Evolutionary conservation across 176 grass and related monocot species (phyloP), one percentile per base, ranked within the genome.

Genomic region (Oryza australiensis): DNA sequence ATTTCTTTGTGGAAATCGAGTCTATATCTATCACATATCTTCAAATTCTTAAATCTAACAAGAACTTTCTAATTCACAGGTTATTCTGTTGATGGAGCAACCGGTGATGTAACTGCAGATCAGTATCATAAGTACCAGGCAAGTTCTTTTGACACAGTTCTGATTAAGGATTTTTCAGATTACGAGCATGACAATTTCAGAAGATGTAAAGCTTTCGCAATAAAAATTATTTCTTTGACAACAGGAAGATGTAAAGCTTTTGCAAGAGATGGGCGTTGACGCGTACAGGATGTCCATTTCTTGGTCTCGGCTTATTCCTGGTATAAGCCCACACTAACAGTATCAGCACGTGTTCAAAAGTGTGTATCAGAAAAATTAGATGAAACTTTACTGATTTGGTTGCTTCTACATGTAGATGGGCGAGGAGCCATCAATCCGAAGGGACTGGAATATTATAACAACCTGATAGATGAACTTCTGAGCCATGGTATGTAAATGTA

Each of bases 41-140:
- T 45, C 13, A 11, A 15, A 0, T 72, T 72, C 24, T 33, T 43
- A 34, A 29, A 59, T 48, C 69, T 83, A 43, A 86, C 79, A n/a
- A 0, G 2, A 33, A 3, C 16, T 48, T 40, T 30, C 12, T 63
- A 86, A 64, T 20, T 86, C 51, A 41, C 86, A 97, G 94, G 96
- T 27, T 84, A 79, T 79, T 85, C 76, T 16, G 5, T 83, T 22
- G 93, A 87, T 1, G 46, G 82, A 12, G 77, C 85, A 0, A 81
- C 79, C n/a, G 96, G 55, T 72, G 96, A 98, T 53, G 63, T 91
- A 75, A 92, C 93, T 75, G 93, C 96, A 18, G 87, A 98, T 15
- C 96, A 98, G 77, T 98, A 98, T 64, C 96, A 98, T 32, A 91
- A 95, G 28, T 98, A 98, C 86, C 93, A 93, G 92, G 96, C 83